Evolutionary conservation across 2,329 filamentous ascomycete species (phyloP), one percentile per base, ranked within the genome.

Genomic region (Diaporthe sp.): DNA sequence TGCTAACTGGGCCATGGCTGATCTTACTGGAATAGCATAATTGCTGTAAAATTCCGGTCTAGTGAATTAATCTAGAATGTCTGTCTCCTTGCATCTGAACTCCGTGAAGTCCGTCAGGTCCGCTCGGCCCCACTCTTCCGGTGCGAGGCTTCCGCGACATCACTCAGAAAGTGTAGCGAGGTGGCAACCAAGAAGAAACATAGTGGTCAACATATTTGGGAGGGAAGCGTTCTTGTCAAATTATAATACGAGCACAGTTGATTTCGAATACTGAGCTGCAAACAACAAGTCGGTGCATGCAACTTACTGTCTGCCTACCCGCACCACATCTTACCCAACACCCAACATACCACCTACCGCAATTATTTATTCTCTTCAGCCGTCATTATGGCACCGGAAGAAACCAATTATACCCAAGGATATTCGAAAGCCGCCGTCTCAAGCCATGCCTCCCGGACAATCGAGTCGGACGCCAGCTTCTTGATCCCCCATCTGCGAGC

Each of bases 381-480:
- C 12, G 35, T 39, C 30, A 17, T 17, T 19, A 65, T 65, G 59
- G 27, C 39, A 15, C n/a, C 59, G 9, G 27, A 42, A 25, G 3
- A n/a, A 15, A 65, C 59, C 10, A 65, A 65, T 44, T 74, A 66
- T 42, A 76, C 53, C 5, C 47, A 70, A 27, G 73, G 73, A 37
- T 75, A 75, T 51, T 73, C 73, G 1, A 39, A 65, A 56, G 63
- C 63, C 53, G 56, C 73, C 4, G 61, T 65, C 1, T 39, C 70
- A n/a, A 65, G 61, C 1, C 73, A 75, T 51, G 70, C 73, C 53
- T 73, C 73, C 3, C 73, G 73, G 55, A 75, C 73, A 4, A 65
- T 75, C 22, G 30, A 73, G 37, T 47, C 61, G 8, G 73, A 75
- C 22, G 73, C 70, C 55, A 39, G 55, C 63, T 75, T 75, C 25